Percentiles rank a stretch among this genome's conserved stretches.
Evolutionary conservation across 768 basidiomycete genomes (phyloP).

Genomic region (Suillus cothurnatus): DNA sequence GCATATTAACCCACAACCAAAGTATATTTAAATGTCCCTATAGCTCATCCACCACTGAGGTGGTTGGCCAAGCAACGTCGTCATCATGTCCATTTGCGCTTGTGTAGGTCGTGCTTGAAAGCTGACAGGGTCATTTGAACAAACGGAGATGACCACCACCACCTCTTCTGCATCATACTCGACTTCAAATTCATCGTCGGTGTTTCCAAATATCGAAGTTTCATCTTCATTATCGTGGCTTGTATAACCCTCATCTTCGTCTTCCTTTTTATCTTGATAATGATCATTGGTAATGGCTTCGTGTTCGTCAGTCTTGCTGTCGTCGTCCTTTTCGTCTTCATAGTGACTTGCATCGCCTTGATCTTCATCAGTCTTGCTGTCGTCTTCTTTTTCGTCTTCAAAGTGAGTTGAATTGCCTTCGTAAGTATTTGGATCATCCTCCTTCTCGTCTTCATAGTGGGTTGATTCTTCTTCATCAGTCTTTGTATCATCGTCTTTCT

Average conservation of each 20-base stretch:
- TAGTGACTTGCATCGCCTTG: background rate
- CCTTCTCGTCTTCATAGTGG: background rate
- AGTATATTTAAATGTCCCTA: background rate
- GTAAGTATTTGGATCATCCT: background rate
- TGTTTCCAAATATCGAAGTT: background rate
- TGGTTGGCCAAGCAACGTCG: background rate
- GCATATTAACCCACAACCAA: background rate
- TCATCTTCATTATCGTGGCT: background rate
- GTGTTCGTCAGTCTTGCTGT: background rate
- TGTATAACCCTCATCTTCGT: background rate
- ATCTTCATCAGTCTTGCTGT: background rate
- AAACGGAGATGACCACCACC: background rate
- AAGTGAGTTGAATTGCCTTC: background rate
- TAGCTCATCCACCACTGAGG: conserved; percentile 1
- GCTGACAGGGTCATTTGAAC: background rate
- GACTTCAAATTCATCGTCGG: background rate
- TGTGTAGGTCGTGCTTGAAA: background rate
- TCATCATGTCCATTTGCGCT: background rate
- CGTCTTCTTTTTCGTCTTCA: background rate
- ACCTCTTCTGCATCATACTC: background rate
- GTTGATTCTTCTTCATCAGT: background rate
- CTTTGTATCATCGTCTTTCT: background rate
- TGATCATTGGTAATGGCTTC: background rate
- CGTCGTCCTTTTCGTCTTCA: background rate
- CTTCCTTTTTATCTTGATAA: background rate